Percentiles rank a stretch among this genome's conserved stretches.
These are phyloP conservation scores for Hymenoscyphus linearis DNA, from an alignment of 2,329 filamentous ascomycete species.

Conservation along the genomic window DNA sequence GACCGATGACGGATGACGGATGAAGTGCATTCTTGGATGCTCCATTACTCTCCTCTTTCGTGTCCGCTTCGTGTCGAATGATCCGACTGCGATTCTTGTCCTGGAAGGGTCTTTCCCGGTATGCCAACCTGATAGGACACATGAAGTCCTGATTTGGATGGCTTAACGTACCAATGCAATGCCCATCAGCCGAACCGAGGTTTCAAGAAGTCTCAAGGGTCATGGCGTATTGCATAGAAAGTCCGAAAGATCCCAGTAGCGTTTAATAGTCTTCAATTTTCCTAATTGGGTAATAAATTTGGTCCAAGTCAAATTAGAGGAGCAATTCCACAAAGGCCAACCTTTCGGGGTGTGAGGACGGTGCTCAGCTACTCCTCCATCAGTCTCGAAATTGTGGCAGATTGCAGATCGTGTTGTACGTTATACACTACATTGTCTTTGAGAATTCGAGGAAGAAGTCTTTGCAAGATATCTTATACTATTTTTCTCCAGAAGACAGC, in stretches of 20 bases:
- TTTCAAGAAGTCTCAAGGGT: not conserved
- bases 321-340: not conserved
- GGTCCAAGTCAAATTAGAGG: not conserved
- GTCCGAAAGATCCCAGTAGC: not conserved
- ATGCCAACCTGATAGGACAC: not conserved
- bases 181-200: not conserved
- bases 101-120: not conserved
- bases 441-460: not conserved
- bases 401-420: not conserved
- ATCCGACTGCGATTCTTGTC: not conserved
- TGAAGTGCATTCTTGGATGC: not conserved
- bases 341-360: not conserved
- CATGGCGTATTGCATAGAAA: not conserved
- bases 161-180: too few relatives aligned
- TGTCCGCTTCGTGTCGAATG: not conserved
- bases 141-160: not conserved
- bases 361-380: not conserved
- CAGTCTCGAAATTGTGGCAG: not conserved
- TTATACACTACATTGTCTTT: not conserved
- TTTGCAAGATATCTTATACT: not conserved
- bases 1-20: not conserved
- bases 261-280: not conserved
- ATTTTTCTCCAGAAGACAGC: not conserved
- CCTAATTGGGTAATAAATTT: not conserved
- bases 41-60: not conserved